Conservation (phyloP, 176 grass and related monocot genomes). For the Aegilops bicornis region DNA sequence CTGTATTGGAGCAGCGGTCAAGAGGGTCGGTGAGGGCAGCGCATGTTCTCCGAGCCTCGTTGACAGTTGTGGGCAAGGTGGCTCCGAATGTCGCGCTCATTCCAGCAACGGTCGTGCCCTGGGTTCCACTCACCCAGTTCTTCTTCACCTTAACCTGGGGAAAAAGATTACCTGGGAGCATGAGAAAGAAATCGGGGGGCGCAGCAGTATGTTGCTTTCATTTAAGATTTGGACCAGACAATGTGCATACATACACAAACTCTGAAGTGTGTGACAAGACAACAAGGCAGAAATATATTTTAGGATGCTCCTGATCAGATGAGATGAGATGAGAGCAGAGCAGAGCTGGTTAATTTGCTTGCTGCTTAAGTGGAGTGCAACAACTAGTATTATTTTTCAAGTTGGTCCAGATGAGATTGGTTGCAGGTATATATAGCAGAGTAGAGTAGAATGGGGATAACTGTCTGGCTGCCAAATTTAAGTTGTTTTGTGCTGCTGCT, state of each 20-base stretch:
- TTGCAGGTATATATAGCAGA: no score
- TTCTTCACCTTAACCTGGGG: slow-evolving; percentile 85
- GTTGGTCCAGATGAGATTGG: not conserved
- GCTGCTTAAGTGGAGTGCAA: no score
- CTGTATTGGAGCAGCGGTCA: slow-evolving; percentile 71
- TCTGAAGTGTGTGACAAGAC: no score
- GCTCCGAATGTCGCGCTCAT: slow-evolving; percentile 76
- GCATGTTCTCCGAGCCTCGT: slow-evolving; percentile 54
- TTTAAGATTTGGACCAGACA: not conserved
- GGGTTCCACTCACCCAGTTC: slow-evolving; percentile 78
- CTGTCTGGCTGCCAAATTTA: not conserved
- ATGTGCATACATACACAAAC: no score
- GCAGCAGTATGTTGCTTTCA: not conserved
- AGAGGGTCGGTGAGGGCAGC: slow-evolving; percentile 61
- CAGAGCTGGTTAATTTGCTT: no score
- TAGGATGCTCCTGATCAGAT: no score
- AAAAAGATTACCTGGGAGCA: slow-evolving; percentile 17
- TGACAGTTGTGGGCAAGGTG: slow-evolving; percentile 48
- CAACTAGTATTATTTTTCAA: no score
- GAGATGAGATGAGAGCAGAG: no score
- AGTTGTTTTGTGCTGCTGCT: no score
- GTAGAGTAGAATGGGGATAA: not conserved
- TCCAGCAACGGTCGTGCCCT: slow-evolving; percentile 53
- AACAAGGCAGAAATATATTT: no score
- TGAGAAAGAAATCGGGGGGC: not conserved